These are phyloP conservation scores for Sporothrix inflata DNA, from an alignment of 2,329 filamentous ascomycete species.

Conservation along the genomic window DNA sequence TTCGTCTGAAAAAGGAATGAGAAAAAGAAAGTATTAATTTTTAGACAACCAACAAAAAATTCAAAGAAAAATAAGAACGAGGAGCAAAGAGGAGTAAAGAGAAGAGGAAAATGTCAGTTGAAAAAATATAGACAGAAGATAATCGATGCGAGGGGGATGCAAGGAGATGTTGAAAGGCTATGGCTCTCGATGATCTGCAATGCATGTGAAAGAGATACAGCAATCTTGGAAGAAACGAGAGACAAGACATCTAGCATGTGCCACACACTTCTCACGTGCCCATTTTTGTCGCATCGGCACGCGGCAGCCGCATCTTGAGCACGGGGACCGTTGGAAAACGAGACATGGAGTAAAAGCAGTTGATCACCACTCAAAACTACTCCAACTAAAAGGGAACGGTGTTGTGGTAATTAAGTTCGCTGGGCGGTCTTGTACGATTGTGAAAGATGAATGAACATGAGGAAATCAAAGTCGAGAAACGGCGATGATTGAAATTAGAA, in stretches of 20 bases:
- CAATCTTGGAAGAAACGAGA: neutral
- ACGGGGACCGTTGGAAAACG: neutral
- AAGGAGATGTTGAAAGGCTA: neutral
- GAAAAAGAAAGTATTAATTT: neutral
- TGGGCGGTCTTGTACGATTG: neutral
- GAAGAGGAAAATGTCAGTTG: neutral
- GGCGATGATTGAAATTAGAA: no score
- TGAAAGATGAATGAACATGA: neutral
- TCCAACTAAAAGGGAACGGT: neutral
- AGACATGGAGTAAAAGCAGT: neutral
- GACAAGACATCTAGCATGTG: slow-evolving; percentile 7
- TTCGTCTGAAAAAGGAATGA: neutral
- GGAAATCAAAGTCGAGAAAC: neutral
- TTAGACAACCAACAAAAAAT: neutral
- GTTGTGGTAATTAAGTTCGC: neutral
- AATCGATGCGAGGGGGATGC: neutral
- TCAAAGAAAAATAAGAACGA: neutral
- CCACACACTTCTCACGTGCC: slow-evolving; percentile 12
- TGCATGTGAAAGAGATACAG: neutral
- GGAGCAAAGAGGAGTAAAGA: neutral
- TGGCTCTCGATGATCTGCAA: neutral
- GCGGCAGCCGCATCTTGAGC: neutral
- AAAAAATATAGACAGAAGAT: neutral
- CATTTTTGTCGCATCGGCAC: neutral
- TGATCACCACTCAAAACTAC: neutral